phyloP scores from a whole-genome alignment of 2,329 filamentous ascomycete genomes.

The Tolypocladium nubicola region DNA sequence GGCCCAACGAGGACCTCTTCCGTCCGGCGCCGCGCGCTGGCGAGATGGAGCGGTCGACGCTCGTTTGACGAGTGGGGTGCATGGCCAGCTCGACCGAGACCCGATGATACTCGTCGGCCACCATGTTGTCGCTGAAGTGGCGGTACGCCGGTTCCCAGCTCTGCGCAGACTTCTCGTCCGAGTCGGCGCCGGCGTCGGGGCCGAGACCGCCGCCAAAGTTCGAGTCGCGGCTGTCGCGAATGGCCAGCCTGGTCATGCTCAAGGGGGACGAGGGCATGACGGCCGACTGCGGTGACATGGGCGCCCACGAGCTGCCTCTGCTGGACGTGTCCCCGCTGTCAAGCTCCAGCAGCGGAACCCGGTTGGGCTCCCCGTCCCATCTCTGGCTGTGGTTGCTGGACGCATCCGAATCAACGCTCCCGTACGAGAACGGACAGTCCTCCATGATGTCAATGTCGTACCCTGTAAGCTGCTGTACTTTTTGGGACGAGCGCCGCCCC shows the following conservation, averaged over 20 bases:
- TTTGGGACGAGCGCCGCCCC: conserved; percentile 20
- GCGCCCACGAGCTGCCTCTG: conserved; percentile 11
- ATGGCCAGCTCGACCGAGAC: conserved; percentile 21
- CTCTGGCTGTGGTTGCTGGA: conserved; percentile 1
- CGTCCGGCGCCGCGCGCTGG: background rate
- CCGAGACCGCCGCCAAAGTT: background rate
- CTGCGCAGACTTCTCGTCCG: conserved; percentile 3
- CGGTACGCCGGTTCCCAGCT: conserved; percentile 11
- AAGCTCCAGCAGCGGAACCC: conserved; percentile 9
- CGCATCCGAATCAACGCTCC: conserved; percentile 2
- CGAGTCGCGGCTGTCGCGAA: conserved; percentile 2
- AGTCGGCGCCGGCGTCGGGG: background rate
- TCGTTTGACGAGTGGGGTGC: background rate
- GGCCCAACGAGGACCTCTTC: conserved; percentile 9
- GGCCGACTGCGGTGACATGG: conserved; percentile 7
- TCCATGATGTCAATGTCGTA: conserved; percentile 21
- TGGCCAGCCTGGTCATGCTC: conserved; percentile 1
- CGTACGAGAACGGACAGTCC: background rate
- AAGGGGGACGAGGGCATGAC: conserved; percentile 4
- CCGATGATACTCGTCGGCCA: conserved; percentile 23
- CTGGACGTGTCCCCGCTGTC: conserved; percentile 9
- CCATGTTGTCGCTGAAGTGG: conserved; percentile 19
- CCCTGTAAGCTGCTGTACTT: conserved; percentile 31
- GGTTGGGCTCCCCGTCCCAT: conserved; percentile 1
- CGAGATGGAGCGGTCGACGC: background rate